phyloP scores from a whole-genome alignment of 1,139 yeast species.

The Suhomyces wounanorum region DNA sequence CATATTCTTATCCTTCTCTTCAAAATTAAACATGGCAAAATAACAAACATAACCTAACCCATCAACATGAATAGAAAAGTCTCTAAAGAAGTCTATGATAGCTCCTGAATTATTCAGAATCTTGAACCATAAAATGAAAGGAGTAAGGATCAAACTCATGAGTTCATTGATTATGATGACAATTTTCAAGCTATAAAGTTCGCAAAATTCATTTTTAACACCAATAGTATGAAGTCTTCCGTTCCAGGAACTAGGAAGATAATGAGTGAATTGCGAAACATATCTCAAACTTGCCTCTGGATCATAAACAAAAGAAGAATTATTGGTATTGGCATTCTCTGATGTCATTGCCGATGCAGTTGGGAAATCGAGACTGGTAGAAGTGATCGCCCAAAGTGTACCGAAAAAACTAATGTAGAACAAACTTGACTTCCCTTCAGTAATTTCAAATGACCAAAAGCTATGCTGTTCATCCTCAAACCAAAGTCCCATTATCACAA shows the following conservation, averaged over 20 bases:
- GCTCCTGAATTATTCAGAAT: slow-evolving; percentile 71
- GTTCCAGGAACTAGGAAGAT: slow-evolving; percentile 84
- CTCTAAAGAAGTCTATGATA: slow-evolving; percentile 87
- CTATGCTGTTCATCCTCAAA: slow-evolving; percentile 80
- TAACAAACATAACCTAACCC: slow-evolving; percentile 94
- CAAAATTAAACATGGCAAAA: slow-evolving; percentile 87
- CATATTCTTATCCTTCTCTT: slow-evolving; percentile 57
- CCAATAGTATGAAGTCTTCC: slow-evolving; percentile 79
- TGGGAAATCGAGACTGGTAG: slow-evolving; percentile 29
- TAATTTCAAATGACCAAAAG: slow-evolving; percentile 85
- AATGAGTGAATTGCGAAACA: slow-evolving; percentile 87
- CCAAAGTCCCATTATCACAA: slow-evolving; percentile 75
- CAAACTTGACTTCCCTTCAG: slow-evolving; percentile 75
- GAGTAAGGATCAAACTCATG: slow-evolving; percentile 78
- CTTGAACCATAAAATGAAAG: slow-evolving; percentile 83
- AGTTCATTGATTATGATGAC: slow-evolving; percentile 76
- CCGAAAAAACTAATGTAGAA: slow-evolving; percentile 90
- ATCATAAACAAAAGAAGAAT: slow-evolving; percentile 60
- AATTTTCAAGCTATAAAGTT: slow-evolving; percentile 71
- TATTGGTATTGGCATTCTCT: slow-evolving; percentile 26
- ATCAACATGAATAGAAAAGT: slow-evolving; percentile 85
- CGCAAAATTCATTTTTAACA: slow-evolving; percentile 81
- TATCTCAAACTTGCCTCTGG: slow-evolving; percentile 82
- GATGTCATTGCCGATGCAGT: slow-evolving; percentile 10
- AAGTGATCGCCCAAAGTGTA: slow-evolving; percentile 72